Evolutionary conservation across 2,329 filamentous ascomycete genomes (phyloP), one percentile per base, ranked within the genome.

Genomic region (Canariomyces notabilis): DNA sequence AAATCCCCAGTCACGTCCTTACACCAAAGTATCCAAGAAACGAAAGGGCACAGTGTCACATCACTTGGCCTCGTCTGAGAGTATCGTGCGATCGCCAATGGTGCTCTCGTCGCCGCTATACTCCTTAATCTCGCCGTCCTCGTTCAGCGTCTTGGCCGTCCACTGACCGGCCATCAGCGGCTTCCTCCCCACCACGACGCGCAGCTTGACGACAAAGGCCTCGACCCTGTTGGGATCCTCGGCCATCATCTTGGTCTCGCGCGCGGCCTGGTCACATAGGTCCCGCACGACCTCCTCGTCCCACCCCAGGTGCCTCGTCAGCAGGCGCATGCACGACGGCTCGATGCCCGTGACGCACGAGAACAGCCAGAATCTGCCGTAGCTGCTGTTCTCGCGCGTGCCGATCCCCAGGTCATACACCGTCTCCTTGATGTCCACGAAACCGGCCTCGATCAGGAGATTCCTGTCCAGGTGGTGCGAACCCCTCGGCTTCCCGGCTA

Each of bases 281-380:
- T 61, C 60, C 37, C 72, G 70, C 47, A 74, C 75, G 26, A 70
- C 63, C 1, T 75, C 68, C 0, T 72, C 62, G 18, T 73, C 68
- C 75, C 76, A 80, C 6, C 65, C 72, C 64, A 77, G 70, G 38
- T 76, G 65, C 52, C 69, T 71, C 1, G 75, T 80, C 46, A 80
- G 64, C 9, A 74, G 65, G 26, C 77, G 68, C 51, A 80, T 58
- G 33, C 64, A 70, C 23, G 64, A 59, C 9, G 75, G 68, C 58
- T 79, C 76, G 22, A 77, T 57, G 3, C 70, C 69, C 45, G 77
- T 74, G 23, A 79, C 62, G 48, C 73, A 68, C 2, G 70, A 67
- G 19, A 78, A 70, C 23, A 79, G 64, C 74, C 74, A 79, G 39
- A 78, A 69, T 51, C 75, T 76, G 33, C 75, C 74, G 3, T 71